Conservation (phyloP, 2,329 filamentous ascomycete genomes). For the Amphichorda felina region DNA sequence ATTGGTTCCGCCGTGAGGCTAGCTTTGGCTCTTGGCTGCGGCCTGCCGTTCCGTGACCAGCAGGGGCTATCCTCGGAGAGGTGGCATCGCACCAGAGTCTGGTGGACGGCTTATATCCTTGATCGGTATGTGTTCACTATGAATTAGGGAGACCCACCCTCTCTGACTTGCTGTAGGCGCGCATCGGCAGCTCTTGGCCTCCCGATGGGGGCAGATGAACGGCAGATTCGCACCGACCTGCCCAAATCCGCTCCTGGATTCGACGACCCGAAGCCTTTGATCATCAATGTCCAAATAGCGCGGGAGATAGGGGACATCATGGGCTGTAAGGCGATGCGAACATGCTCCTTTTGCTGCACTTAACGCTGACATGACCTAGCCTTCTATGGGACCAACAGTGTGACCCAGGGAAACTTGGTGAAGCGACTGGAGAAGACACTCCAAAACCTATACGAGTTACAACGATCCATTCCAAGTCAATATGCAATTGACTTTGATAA, state of each 20-base stretch:
- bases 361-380: constrained; percentile 7
- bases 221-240: constrained; percentile 13
- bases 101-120: constrained; percentile 18
- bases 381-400: constrained; percentile 11
- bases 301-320: constrained; percentile 14
- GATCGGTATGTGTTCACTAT: constrained; percentile 10
- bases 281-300: constrained; percentile 14
- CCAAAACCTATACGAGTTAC: constrained; percentile 10
- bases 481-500: constrained; percentile 11
- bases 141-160: too few relatives aligned
- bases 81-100: constrained; percentile 12
- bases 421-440: constrained; percentile 11
- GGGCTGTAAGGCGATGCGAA: constrained; percentile 8
- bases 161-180: constrained; percentile 6
- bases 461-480: constrained; percentile 11
- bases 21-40: constrained; percentile 13
- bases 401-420: constrained; percentile 14
- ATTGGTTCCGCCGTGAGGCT: constrained; percentile 13
- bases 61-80: constrained; percentile 12
- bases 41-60: constrained; percentile 12
- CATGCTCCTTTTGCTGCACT: too few relatives aligned
- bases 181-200: constrained; percentile 13
- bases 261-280: constrained; percentile 11
- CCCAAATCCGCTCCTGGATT: constrained; percentile 12
- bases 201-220: constrained; percentile 13